Evolutionary conservation across 768 basidiomycete genomes (phyloP).

Genomic region (Tulasnella sp.): DNA sequence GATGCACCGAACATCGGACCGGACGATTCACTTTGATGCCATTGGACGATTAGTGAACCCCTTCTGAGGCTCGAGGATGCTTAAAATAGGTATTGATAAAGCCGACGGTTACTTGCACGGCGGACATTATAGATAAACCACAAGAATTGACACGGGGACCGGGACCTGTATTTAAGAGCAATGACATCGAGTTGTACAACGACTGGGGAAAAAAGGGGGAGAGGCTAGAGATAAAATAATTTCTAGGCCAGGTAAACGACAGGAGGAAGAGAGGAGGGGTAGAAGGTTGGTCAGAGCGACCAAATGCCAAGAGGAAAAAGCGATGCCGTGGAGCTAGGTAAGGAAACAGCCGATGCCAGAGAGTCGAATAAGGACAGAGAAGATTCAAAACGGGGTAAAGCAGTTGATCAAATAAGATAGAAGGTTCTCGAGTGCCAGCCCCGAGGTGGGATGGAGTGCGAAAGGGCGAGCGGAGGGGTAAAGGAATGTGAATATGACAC

Average conservation of each 20-base stretch:
- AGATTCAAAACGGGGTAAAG: neutral
- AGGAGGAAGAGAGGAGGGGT: neutral
- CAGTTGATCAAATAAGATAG: neutral
- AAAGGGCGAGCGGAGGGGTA: neutral
- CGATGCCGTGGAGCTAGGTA: neutral
- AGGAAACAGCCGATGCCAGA: neutral
- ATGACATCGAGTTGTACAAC: conserved; percentile 12
- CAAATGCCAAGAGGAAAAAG: neutral
- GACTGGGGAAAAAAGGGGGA: neutral
- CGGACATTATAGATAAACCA: neutral
- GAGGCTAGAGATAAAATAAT: neutral
- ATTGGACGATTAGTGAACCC: neutral
- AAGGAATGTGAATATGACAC: neutral
- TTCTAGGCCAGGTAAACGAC: neutral
- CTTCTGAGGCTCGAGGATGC: neutral
- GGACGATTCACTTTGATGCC: neutral
- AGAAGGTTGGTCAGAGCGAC: neutral
- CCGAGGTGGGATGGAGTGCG: neutral
- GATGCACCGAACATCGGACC: conserved; percentile 1
- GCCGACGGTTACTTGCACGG: neutral
- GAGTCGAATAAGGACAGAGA: neutral
- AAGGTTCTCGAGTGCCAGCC: neutral
- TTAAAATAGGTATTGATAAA: neutral
- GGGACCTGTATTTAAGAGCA: neutral
- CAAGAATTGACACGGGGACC: neutral